phyloP scores from a whole-genome alignment of 352 stramenopile genomes.

The Peronospora belbahrii region DNA sequence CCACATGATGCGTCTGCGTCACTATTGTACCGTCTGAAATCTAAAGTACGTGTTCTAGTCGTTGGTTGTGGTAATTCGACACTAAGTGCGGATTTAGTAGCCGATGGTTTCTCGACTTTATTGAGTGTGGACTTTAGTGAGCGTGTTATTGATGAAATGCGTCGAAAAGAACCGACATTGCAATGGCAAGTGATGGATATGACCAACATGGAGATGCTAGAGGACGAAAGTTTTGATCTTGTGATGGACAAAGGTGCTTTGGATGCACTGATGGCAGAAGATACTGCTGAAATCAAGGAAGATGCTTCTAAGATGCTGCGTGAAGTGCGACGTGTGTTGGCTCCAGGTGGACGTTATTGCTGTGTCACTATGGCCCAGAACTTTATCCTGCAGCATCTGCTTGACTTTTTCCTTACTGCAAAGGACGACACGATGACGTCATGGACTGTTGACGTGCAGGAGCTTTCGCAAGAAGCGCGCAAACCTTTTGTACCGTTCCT shows the following conservation, averaged over 20 bases:
- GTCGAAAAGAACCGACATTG: constrained; percentile 47
- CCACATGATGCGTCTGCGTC: constrained; percentile 17
- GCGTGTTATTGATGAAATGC: constrained; percentile 73
- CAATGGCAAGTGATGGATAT: constrained; percentile 76
- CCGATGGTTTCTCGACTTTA: constrained; percentile 48
- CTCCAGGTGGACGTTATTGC: constrained; percentile 49
- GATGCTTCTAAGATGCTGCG: constrained; percentile 58
- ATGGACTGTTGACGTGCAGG: constrained; percentile 33
- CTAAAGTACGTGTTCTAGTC: constrained; percentile 46
- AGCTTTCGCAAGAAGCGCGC: constrained; percentile 32
- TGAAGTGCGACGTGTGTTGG: constrained; percentile 57
- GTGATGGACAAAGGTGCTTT: constrained; percentile 80
- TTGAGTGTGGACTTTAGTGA: constrained; percentile 70
- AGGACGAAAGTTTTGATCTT: constrained; percentile 49
- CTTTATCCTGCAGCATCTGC: constrained; percentile 58
- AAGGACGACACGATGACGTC: not conserved
- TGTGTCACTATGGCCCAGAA: constrained; percentile 80
- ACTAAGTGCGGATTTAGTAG: constrained; percentile 48
- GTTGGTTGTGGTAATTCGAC: constrained; percentile 77
- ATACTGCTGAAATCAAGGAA: constrained; percentile 29
- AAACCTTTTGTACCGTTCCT: constrained; percentile 56
- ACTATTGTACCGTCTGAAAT: constrained; percentile 31
- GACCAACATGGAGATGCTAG: constrained; percentile 43
- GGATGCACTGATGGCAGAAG: constrained; percentile 58
- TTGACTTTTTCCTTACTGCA: constrained; percentile 36